phyloP scores from a whole-genome alignment of 768 basidiomycete species.

The Dacryopinax primogenitus region DNA sequence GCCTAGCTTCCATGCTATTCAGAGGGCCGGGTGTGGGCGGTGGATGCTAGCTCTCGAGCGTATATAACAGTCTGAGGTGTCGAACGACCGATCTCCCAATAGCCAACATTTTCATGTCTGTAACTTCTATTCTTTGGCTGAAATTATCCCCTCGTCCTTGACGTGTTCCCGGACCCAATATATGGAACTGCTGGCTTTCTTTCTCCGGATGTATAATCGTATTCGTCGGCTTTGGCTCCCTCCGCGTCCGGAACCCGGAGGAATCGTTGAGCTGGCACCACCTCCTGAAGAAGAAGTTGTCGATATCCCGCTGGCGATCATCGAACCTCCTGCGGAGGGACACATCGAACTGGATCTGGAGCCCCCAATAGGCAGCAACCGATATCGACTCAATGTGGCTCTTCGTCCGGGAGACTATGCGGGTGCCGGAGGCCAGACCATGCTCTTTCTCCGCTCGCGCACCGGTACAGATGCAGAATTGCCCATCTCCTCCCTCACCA shows the following conservation, averaged over 20 bases:
- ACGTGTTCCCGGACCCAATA: too few relatives aligned
- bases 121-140: too few relatives aligned
- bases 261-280: not conserved
- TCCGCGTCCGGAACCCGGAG: not conserved
- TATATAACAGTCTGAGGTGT: too few relatives aligned
- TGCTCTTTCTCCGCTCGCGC: not conserved
- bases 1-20: too few relatives aligned
- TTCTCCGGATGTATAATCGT: not conserved
- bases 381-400: not conserved
- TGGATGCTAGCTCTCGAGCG: too few relatives aligned
- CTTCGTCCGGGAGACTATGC: not conserved
- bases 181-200: not conserved
- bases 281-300: not conserved
- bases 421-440: not conserved
- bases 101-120: too few relatives aligned
- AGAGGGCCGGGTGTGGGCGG: too few relatives aligned
- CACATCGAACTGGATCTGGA: not conserved
- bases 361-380: not conserved
- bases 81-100: too few relatives aligned
- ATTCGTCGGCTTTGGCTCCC: not conserved
- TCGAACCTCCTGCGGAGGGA: not conserved
- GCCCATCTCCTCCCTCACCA: not conserved
- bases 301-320: not conserved
- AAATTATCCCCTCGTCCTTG: too few relatives aligned
- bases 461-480: not conserved